Evolutionary conservation across 495 filamentous ascomycete genomes (phyloP).

Genomic region (Tuber melanosporum): DNA sequence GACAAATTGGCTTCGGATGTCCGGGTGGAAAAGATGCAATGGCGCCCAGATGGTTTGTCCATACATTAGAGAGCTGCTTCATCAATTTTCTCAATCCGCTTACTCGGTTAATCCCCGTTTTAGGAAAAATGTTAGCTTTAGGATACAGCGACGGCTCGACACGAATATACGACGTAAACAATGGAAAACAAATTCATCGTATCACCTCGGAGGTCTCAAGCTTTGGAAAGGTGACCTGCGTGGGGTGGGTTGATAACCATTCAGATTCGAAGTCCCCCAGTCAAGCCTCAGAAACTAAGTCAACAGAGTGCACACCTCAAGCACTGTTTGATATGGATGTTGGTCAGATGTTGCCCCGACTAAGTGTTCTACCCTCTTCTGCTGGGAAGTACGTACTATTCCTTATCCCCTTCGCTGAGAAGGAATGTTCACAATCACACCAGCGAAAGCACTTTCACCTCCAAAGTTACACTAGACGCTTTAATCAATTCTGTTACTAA

Average conservation of each 20-base stretch:
- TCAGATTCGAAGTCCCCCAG: slow-evolving; percentile 18
- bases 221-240: slow-evolving; percentile 37
- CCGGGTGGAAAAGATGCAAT: slow-evolving; percentile 33
- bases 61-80: neutral
- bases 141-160: slow-evolving; percentile 40
- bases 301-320: slow-evolving; percentile 39
- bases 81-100: slow-evolving; percentile 3
- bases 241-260: slow-evolving; percentile 42
- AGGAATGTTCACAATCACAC: slow-evolving; percentile 8
- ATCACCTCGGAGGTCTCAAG: slow-evolving; percentile 36
- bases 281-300: slow-evolving; percentile 19
- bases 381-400: slow-evolving; percentile 31
- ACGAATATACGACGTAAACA: slow-evolving; percentile 42
- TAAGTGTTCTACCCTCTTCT: slow-evolving; percentile 38
- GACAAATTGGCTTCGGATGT: slow-evolving; percentile 36
- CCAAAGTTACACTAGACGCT: slow-evolving; percentile 40
- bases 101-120: slow-evolving; percentile 9
- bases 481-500: slow-evolving; percentile 40
- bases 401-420: neutral
- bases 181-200: slow-evolving; percentile 39
- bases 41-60: slow-evolving; percentile 40
- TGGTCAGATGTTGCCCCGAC: slow-evolving; percentile 38
- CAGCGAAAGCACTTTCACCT: slow-evolving; percentile 42
- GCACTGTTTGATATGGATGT: slow-evolving; percentile 40
- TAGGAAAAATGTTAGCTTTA: slow-evolving; percentile 41